These are phyloP conservation scores for Trichoderma arundinaceum DNA, from an alignment of 2,329 filamentous ascomycete species.

Conservation along the genomic window DNA sequence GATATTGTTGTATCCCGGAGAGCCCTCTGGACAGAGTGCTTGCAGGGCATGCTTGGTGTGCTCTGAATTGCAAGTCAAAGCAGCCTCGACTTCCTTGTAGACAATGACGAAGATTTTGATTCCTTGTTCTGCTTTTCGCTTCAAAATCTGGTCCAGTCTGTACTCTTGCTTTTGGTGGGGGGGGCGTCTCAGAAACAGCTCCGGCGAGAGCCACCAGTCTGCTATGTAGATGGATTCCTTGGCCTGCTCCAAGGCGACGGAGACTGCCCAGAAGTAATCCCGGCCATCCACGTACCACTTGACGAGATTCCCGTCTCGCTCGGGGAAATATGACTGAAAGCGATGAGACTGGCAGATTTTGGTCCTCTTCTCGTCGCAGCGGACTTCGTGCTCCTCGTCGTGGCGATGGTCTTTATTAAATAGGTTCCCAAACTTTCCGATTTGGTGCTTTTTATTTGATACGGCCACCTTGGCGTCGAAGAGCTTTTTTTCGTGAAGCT, in stretches of 20 bases:
- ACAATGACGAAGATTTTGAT: constrained; percentile 95
- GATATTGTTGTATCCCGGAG: constrained; percentile 86
- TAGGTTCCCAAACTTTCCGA: constrained; percentile 69
- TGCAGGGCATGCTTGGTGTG: constrained; percentile 90
- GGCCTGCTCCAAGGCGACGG: constrained; percentile 84
- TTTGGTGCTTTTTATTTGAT: constrained; percentile 64
- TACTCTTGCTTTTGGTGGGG: constrained; percentile 83
- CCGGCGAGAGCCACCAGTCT: constrained; percentile 96
- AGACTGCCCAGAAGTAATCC: constrained; percentile 95
- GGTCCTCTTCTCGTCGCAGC: constrained; percentile 79
- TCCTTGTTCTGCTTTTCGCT: constrained; percentile 85
- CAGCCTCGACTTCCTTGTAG: constrained; percentile 84
- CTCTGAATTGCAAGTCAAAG: constrained; percentile 86
- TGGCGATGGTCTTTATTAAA: constrained; percentile 90
- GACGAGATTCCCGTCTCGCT: constrained; percentile 80
- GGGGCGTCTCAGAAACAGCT: constrained; percentile 83
- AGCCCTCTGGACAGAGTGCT: constrained; percentile 79
- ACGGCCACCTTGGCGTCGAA: constrained; percentile 63
- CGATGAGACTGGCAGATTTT: constrained; percentile 75
- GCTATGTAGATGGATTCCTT: constrained; percentile 94
- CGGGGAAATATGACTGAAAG: constrained; percentile 89
- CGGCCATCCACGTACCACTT: constrained; percentile 98
- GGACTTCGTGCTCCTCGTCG: constrained; percentile 88
- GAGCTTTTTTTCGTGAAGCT: constrained; percentile 59
- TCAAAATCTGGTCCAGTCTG: constrained; percentile 84